Evolutionary conservation across 2,329 filamentous ascomycete species (phyloP).

Genomic region (Neospermospora avenae): DNA sequence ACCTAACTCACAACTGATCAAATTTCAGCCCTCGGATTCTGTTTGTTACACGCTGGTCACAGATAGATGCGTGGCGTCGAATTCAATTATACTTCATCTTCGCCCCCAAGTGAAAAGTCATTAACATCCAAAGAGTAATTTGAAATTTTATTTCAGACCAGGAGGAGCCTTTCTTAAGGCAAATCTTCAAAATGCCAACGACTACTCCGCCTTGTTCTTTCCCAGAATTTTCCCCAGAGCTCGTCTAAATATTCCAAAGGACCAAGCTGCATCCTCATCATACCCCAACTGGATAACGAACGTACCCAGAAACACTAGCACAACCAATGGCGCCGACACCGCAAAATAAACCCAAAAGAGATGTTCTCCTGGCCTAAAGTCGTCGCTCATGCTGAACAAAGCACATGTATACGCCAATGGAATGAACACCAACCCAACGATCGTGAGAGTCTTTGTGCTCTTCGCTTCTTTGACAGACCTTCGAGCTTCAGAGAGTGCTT

Average conservation of each 20-base stretch:
- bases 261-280: background rate
- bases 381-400: constrained; percentile 6
- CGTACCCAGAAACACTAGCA: constrained; percentile 2
- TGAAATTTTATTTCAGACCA: no score
- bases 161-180: no score
- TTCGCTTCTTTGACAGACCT: constrained; percentile 3
- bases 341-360: constrained; percentile 5
- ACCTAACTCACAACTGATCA: no score
- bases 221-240: background rate
- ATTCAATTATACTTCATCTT: no score
- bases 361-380: background rate
- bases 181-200: background rate
- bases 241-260: background rate
- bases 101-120: no score
- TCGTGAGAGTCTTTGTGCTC: background rate
- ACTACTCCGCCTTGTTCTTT: background rate
- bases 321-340: constrained; percentile 1
- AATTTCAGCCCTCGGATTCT: no score
- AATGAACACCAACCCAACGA: constrained; percentile 4
- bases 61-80: no score
- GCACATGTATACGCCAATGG: background rate
- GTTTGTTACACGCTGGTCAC: no score
- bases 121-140: no score
- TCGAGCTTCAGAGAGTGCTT: background rate
- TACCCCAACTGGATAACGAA: constrained; percentile 5